Evolutionary conservation across 164 flowering plant species (phyloP), one percentile per base, ranked within the genome.

Genomic region (Kingdonia uniflora): DNA sequence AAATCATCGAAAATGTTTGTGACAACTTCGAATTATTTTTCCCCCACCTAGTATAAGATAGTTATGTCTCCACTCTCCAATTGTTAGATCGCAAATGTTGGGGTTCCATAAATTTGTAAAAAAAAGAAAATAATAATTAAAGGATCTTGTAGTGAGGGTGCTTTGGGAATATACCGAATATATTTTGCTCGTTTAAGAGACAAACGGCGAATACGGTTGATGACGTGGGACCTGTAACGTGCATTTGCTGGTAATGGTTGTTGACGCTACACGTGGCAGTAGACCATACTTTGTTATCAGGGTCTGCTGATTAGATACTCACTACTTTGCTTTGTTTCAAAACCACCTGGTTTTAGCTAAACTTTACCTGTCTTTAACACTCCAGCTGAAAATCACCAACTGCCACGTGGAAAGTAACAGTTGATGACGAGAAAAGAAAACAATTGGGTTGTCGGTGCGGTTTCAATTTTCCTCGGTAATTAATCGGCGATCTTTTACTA

Each of bases 211-310:
- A 47, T 14, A 47, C 12, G 19, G 33, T 22, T 14, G 43, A 20
- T 26, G 33, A 33, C 21, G 17, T 29, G 46, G 45, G 55, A 11
- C 55, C 55, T 41, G 37, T 17, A 53, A 53, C 56, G 46, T 53
- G 56, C 35, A 22, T 53, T 22, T 53, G 56, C 56, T 53, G 19
- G 12, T 14, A 1, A 19, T 40, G 29, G 19, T 16, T 22, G 16
- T 17, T 14, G 14, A 38, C 26, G 2, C n/a, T 22, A 53, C 56
- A 53, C 45, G 56, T 53, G 45, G 44, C 17, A 41, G n/a, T 29
- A 29, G 15, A n/a, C 15, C n/a, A n/a, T 19, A 11, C 22, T 41
- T 10, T 15, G 15, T 14, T 51, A 26, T 37, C 35, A 29, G 38
- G 25, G n/a, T n/a, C n/a, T n/a, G n/a, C n/a, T n/a, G n/a, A n/a